Conservation (phyloP, 345 rosid genomes). For the Viola odorata region DNA sequence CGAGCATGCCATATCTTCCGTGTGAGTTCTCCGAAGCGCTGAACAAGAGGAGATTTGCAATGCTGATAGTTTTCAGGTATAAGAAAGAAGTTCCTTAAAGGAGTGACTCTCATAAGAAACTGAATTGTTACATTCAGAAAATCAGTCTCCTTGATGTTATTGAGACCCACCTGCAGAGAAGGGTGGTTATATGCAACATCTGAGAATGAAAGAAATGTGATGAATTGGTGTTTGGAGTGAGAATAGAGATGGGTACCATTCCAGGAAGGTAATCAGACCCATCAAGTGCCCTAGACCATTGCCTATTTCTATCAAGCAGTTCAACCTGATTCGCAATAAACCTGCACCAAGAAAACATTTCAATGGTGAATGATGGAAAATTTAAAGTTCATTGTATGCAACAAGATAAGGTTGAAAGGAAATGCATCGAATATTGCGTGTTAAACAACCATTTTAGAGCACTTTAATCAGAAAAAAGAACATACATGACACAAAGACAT, state of each 20-base stretch:
- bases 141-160: slow-evolving; percentile 91
- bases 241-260: slow-evolving; percentile 44
- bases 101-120: slow-evolving; percentile 89
- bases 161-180: slow-evolving; percentile 75
- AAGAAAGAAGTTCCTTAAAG: slow-evolving; percentile 83
- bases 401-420: neutral
- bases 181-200: neutral
- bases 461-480: neutral
- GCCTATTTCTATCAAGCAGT: slow-evolving; percentile 77
- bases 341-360: slow-evolving; percentile 34
- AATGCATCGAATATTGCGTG: neutral
- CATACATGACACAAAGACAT: neutral
- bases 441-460: neutral
- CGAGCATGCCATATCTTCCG: slow-evolving; percentile 95
- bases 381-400: neutral
- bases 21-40: slow-evolving; percentile 89
- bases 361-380: neutral
- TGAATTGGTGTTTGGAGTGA: neutral
- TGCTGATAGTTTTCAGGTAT: slow-evolving; percentile 87
- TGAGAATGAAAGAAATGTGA: neutral
- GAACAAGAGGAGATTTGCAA: slow-evolving; percentile 75
- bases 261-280: slow-evolving; percentile 99
- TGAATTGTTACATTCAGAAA: slow-evolving; percentile 97
- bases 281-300: slow-evolving; percentile 98
- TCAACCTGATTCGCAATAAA: slow-evolving; percentile 75